Evolutionary conservation across 1,284 basidiomycete genomes (phyloP).

Genomic region (Trichosporon sp.): DNA sequence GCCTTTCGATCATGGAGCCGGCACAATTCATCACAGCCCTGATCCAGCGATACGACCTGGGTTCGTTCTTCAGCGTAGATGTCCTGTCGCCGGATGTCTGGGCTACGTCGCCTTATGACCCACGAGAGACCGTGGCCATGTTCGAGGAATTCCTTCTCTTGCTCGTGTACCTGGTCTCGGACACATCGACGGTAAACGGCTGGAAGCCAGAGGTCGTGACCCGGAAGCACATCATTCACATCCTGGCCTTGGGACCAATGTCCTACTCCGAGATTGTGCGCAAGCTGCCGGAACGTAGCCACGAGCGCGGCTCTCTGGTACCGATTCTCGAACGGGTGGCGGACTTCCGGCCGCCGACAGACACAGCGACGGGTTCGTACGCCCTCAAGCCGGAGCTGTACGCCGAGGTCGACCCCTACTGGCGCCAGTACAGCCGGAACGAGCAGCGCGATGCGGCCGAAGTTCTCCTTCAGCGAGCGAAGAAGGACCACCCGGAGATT

Average conservation of each 20-base stretch:
- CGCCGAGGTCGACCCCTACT: slow-evolving; percentile 90
- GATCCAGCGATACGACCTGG: slow-evolving; percentile 81
- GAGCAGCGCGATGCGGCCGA: slow-evolving; percentile 90
- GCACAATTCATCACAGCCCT: slow-evolving; percentile 75
- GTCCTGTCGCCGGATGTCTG: slow-evolving; percentile 28
- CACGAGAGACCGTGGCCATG: slow-evolving; percentile 61
- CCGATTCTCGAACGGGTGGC: slow-evolving; percentile 72
- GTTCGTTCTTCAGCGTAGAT: slow-evolving; percentile 67
- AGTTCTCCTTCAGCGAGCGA: slow-evolving; percentile 63
- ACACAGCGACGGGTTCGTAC: slow-evolving; percentile 74
- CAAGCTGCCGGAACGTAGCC: slow-evolving; percentile 80
- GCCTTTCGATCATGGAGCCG: slow-evolving; percentile 72
- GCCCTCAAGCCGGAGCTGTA: slow-evolving; percentile 77
- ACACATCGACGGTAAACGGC: slow-evolving; percentile 68
- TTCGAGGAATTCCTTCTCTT: slow-evolving; percentile 89
- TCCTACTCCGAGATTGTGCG: slow-evolving; percentile 90
- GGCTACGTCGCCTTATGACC: slow-evolving; percentile 28
- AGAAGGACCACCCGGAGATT: slow-evolving; percentile 53
- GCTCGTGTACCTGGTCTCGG: slow-evolving; percentile 78
- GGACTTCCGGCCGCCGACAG: slow-evolving; percentile 67
- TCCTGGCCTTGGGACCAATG: slow-evolving; percentile 78
- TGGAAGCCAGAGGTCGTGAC: slow-evolving; percentile 65
- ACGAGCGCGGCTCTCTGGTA: slow-evolving; percentile 80
- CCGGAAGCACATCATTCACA: slow-evolving; percentile 82
- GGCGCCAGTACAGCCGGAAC: slow-evolving; percentile 92